Evolutionary conservation across 306 rosid genomes (phyloP).

Genomic region (Sophora flavescens): DNA sequence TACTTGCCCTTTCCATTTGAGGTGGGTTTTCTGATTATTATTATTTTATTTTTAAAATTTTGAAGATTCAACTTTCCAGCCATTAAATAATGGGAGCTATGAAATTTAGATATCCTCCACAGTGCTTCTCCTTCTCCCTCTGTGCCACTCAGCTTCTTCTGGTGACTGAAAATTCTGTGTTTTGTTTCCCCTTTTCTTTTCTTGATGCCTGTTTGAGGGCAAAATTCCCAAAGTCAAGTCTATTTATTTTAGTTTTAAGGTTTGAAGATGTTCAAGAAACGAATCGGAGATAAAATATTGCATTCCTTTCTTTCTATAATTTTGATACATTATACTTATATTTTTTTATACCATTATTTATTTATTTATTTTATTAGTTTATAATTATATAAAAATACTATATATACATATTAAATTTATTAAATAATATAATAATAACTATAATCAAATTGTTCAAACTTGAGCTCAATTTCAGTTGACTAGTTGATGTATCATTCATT

Average conservation of each 20-base stretch:
- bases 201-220: constrained; percentile 14
- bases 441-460: not conserved
- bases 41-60: not conserved
- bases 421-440: no score
- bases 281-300: not conserved
- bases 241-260: not conserved
- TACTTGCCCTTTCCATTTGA: not conserved
- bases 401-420: no score
- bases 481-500: constrained; percentile 26
- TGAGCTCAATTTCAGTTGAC: constrained; percentile 29
- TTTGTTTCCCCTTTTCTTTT: constrained; percentile 22
- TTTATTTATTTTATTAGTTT: no score
- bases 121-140: not conserved
- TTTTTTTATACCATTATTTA: no score
- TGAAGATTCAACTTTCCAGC: not conserved
- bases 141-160: constrained; percentile 6
- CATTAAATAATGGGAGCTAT: not conserved
- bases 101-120: not conserved
- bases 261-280: not conserved
- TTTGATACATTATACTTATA: no score
- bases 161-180: not conserved
- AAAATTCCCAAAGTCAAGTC: not conserved
- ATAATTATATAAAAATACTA: no score
- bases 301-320: not conserved
- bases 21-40: not conserved